Conservation (phyloP, 257 asterid species). For the Avicennia marina region DNA sequence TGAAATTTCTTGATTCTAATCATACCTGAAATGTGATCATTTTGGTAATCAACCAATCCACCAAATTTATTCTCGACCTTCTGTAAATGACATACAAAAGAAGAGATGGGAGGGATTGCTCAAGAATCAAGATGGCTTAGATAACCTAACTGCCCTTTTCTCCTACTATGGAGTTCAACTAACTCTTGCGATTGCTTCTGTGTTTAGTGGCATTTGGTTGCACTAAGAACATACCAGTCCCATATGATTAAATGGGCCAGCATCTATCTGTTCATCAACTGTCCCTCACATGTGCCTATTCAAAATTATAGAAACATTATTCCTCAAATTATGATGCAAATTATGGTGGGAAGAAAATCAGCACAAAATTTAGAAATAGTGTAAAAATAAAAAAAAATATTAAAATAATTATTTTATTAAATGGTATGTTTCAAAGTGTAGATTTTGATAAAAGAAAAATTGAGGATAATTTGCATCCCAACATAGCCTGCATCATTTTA, state of each 20-base stretch:
- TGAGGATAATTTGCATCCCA: no score
- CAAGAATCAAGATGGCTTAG: slow-evolving; percentile 18
- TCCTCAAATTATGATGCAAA: no score
- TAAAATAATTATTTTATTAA: no score
- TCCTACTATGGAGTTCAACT: slow-evolving; percentile 25
- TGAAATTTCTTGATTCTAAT: slow-evolving; percentile 4
- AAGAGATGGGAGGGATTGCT: no score
- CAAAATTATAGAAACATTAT: slow-evolving; percentile 15
- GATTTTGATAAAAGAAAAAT: no score
- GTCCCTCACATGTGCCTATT: slow-evolving; percentile 39
- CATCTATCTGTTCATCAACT: slow-evolving; percentile 36
- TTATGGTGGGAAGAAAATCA: no score
- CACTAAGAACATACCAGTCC: slow-evolving; percentile 24
- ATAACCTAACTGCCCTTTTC: slow-evolving; percentile 28
- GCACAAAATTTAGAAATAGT: no score
- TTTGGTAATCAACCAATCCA: slow-evolving; percentile 20
- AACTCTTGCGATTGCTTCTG: slow-evolving; percentile 15
- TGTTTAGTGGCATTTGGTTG: slow-evolving; percentile 29
- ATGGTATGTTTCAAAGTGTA: no score
- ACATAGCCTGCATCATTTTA: no score
- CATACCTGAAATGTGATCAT: no score
- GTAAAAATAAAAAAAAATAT: no score
- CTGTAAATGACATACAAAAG: no score
- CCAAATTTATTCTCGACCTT: slow-evolving; percentile 11
- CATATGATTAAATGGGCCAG: slow-evolving; percentile 21